A percentile compares a stretch with the other conserved stretches of the same genome.
phyloP scores from a whole-genome alignment of 164 flowering plant species.

The Protea cynaroides region DNA sequence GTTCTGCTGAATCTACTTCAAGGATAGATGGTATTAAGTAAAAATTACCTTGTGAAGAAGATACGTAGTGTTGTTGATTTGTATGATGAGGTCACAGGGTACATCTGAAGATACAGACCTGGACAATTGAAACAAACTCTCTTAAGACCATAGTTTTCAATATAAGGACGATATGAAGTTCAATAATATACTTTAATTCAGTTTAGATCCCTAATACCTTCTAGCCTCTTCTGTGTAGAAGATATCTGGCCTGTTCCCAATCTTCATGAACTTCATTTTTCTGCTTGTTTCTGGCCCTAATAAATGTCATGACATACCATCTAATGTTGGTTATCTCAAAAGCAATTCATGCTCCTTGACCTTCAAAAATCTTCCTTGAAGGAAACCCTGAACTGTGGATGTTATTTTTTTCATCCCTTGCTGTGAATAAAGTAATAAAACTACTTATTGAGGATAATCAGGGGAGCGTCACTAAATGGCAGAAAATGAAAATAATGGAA shows the following conservation, averaged over 20 bases:
- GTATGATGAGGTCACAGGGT: slow-evolving; percentile 59
- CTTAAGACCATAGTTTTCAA: not conserved
- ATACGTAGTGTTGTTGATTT: slow-evolving; percentile 49
- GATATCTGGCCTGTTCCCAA: slow-evolving; percentile 78
- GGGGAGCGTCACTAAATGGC: not conserved
- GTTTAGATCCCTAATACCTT: slow-evolving; percentile 36
- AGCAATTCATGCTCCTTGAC: not conserved
- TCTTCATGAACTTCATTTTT: slow-evolving; percentile 92
- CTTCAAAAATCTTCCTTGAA: not conserved
- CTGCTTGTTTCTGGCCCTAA: slow-evolving; percentile 7
- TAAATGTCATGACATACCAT: slow-evolving; percentile 5
- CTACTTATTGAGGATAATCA: not conserved
- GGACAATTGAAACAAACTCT: slow-evolving; percentile 12
- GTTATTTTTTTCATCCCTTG: not conserved
- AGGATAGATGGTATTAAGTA: not conserved
- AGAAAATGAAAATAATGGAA: not conserved
- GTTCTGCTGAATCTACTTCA: not conserved
- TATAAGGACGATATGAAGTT: not conserved
- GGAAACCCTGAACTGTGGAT: not conserved
- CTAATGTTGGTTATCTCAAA: not conserved
- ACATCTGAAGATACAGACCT: slow-evolving; percentile 66
- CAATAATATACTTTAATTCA: not conserved
- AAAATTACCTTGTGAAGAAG: slow-evolving; percentile 71
- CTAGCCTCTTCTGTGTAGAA: slow-evolving; percentile 77
- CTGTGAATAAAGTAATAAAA: not conserved